Base-by-base conservation (phyloP, 2,329 filamentous ascomycete species). In the Rhynchosporium secalis region DNA sequence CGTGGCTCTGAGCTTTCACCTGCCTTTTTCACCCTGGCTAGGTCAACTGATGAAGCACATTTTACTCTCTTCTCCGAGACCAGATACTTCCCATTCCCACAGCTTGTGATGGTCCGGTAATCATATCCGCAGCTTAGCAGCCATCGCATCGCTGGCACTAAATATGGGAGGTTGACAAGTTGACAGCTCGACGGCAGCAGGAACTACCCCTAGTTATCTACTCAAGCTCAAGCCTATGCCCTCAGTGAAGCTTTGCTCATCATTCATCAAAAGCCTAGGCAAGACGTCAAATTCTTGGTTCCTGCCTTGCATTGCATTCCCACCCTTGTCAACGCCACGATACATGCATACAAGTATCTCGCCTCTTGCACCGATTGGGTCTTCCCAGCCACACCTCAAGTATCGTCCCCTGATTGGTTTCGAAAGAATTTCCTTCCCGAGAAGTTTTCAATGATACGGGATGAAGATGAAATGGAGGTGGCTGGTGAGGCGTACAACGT, bases 401-500 rank as follows among this genome's bases (percentile, higher is more conserved):
- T 20, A 20, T 20, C 20, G 20, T 20, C 20, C 20, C 20, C 20
- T 1, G 20, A 20, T 20, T 20, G 20, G 20, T 20, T 20, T 20
- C 20, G 20, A 20, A 20, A 20, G 20, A 20, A 20, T 20, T 1
- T 20, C 20, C 20, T 20, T 46, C 43, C n/a, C 43, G 33, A 36
- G 5, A 36, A 6, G 33, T 36, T 6, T 9, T 20, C 43, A 8
- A 46, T 1, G 10, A 28, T 0, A 8, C 4, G 4, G 20, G 26
- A 46, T 20, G 47, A 60, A 56, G 40, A 60, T 56, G 54, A 65
- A 60, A 63, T 65, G 45, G 51, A 61, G 49, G 62, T 62, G 62
- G 62, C 59, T 64, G 62, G 67, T 57, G 64, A 73, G 66, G 52
- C 66, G 60, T 54, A 45, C 10, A 41, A 56, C 61, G 61, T 61